Conservation (phyloP, 306 rosid genomes). For the Cucurbita pepo region DNA sequence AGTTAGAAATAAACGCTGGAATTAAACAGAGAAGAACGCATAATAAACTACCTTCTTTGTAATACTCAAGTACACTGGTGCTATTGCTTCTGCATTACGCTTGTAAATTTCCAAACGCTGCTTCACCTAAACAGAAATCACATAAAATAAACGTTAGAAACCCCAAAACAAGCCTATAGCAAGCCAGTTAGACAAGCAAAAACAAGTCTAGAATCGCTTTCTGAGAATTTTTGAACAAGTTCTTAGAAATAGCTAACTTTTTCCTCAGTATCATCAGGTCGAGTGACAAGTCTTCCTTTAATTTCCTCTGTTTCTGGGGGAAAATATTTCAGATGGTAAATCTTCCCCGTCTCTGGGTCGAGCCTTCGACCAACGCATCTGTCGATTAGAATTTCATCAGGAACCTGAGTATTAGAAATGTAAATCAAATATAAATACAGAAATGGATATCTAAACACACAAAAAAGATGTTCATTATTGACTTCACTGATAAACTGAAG, state of each 20-base stretch:
- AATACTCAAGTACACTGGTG: conserved; percentile 47
- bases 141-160: background rate
- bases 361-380: conserved; percentile 91
- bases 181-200: background rate
- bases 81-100: conserved; percentile 59
- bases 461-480: background rate
- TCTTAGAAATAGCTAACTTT: conserved; percentile 28
- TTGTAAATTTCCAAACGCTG: conserved; percentile 68
- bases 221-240: background rate
- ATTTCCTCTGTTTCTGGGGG: conserved; percentile 70
- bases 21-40: background rate
- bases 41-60: conserved; percentile 41
- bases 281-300: conserved; percentile 51
- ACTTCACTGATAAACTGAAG: background rate
- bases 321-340: conserved; percentile 56
- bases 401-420: conserved; percentile 76
- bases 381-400: conserved; percentile 96
- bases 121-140: conserved; percentile 32
- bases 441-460: background rate
- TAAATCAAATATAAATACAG: conserved; percentile 4
- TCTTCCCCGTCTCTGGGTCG: conserved; percentile 74
- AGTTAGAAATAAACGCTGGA: background rate
- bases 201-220: background rate
- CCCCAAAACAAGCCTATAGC: background rate
- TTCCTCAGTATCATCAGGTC: conserved; percentile 80